Conservation (phyloP, 1,139 yeast species). For the Yamadazyma diddensiae region DNA sequence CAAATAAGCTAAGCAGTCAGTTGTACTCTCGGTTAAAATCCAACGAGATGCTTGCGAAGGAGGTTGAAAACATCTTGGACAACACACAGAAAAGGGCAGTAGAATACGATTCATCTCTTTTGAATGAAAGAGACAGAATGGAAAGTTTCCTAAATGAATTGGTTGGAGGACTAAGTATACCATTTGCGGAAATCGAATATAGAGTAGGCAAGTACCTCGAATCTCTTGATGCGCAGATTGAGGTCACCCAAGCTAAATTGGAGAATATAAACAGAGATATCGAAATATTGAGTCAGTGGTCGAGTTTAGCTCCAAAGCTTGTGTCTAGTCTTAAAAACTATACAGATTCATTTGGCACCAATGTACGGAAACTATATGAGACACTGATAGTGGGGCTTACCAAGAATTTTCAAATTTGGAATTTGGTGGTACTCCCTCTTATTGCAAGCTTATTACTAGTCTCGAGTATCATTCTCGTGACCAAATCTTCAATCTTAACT, state of each 20-base stretch:
- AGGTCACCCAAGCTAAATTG: not conserved
- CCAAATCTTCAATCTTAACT: too few species aligned
- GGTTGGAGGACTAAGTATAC: not conserved
- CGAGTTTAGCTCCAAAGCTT: too few species aligned
- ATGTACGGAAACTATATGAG: too few species aligned
- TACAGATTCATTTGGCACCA: too few species aligned
- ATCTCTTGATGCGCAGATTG: not conserved
- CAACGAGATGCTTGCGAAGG: slow-evolving; percentile 2
- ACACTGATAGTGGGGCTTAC: too few species aligned
- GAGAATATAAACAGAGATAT: not conserved
- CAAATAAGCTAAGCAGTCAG: not conserved
- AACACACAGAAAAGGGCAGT: slow-evolving; percentile 2
- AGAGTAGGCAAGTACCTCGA: slow-evolving; percentile 1
- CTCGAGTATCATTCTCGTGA: too few species aligned
- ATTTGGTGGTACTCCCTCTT: too few species aligned
- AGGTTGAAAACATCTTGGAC: slow-evolving; percentile 2
- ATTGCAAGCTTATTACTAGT: too few species aligned
- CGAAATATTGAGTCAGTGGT: too few species aligned
- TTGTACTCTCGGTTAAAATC: not conserved
- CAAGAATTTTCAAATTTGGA: too few species aligned
- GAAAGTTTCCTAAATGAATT: slow-evolving; percentile 1
- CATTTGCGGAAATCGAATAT: slow-evolving; percentile 1
- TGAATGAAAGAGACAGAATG: not conserved
- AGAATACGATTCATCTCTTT: not conserved
- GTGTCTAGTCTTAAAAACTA: too few species aligned